Evolutionary conservation across 73 alveolate species (phyloP).

Genomic region (Blepharisma stoltei): DNA sequence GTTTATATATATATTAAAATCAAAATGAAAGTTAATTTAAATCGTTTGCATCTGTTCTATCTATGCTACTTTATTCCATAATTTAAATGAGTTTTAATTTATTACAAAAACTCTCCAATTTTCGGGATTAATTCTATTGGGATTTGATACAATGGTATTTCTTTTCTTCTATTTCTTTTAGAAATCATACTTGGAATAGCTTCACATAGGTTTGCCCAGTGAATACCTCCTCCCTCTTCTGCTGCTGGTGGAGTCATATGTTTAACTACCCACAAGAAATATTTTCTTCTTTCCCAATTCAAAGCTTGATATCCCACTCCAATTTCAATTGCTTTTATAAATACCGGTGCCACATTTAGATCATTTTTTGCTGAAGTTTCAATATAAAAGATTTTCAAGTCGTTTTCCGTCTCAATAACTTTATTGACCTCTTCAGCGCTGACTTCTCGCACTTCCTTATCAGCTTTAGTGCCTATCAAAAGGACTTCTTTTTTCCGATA

Average conservation of each 20-base stretch:
- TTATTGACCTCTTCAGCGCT: background rate
- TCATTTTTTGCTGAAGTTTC: background rate
- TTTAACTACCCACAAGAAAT: background rate
- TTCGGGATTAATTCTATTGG: no score
- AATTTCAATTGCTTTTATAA: background rate
- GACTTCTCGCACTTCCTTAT: background rate
- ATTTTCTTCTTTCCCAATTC: background rate
- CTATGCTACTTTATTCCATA: no score
- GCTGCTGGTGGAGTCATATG: background rate
- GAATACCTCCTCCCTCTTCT: background rate
- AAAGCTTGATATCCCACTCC: background rate
- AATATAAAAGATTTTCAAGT: background rate
- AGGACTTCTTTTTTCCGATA: background rate
- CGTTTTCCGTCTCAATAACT: background rate
- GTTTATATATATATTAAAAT: no score
- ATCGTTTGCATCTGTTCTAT: no score
- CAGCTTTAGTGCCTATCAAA: background rate
- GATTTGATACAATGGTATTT: no score
- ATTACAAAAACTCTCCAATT: no score
- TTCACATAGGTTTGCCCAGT: background rate
- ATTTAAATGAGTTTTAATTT: no score
- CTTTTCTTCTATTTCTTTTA: background rate
- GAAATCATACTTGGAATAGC: background rate
- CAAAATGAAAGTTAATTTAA: no score
- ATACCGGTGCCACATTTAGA: background rate